These are phyloP conservation scores for Malassezia equina DNA, from an alignment of 1,284 basidiomycete genomes.

Conservation along the genomic window DNA sequence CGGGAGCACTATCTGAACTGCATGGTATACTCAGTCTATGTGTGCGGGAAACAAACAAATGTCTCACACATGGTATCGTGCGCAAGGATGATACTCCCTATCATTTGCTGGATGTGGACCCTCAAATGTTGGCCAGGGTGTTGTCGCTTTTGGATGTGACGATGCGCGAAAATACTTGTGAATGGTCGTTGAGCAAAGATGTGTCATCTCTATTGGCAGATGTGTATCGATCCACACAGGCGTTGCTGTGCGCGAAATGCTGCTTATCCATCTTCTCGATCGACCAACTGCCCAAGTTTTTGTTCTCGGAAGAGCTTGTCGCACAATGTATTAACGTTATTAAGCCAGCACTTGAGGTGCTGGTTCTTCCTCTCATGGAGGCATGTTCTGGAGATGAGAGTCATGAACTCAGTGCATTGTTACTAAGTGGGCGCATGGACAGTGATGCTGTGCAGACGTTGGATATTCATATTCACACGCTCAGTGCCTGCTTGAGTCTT, in stretches of 20 bases:
- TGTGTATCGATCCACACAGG: slow-evolving; percentile 19
- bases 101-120: slow-evolving; percentile 15
- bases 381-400: slow-evolving; percentile 47
- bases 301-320: slow-evolving; percentile 81
- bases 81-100: background rate
- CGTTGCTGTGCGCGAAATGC: slow-evolving; percentile 66
- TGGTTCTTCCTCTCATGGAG: slow-evolving; percentile 80
- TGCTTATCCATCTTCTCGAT: slow-evolving; percentile 65
- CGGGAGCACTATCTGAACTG: background rate
- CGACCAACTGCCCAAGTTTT: slow-evolving; percentile 64
- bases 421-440: slow-evolving; percentile 23
- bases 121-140: slow-evolving; percentile 18
- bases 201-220: background rate
- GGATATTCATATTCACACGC: slow-evolving; percentile 26
- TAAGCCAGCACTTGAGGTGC: slow-evolving; percentile 67
- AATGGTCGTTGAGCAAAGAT: background rate
- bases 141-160: slow-evolving; percentile 27
- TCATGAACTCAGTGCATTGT: slow-evolving; percentile 21
- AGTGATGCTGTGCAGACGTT: slow-evolving; percentile 10
- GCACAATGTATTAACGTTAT: slow-evolving; percentile 63
- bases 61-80: background rate
- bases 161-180: background rate
- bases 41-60: slow-evolving; percentile 7
- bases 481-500: slow-evolving; percentile 39
- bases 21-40: slow-evolving; percentile 4